Conservation (phyloP, 345 rosid species). For the Citrus sp. region DNA sequence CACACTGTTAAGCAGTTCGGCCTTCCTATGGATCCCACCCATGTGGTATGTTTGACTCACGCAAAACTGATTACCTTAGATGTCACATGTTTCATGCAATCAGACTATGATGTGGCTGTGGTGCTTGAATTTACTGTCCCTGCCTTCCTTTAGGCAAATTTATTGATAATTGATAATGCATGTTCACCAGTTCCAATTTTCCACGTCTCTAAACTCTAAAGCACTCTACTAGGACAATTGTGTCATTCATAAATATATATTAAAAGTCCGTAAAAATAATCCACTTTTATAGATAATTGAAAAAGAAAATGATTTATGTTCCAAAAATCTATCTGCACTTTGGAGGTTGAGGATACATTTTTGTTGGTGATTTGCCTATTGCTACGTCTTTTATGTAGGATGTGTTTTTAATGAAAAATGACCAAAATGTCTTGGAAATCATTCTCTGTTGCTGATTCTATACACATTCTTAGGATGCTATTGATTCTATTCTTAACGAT, state of each 20-base stretch:
- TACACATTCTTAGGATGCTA: background rate
- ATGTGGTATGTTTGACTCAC: conserved; percentile 1
- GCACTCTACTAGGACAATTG: background rate
- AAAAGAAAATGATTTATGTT: background rate
- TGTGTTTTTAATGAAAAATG: background rate
- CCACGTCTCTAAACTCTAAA: background rate
- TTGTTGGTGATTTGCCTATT: background rate
- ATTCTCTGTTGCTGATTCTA: background rate
- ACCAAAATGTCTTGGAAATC: background rate
- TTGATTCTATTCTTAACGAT: background rate
- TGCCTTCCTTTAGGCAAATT: background rate
- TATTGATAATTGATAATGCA: background rate
- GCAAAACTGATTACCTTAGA: background rate
- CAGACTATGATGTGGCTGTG: background rate
- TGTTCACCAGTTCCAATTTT: background rate
- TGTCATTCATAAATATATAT: background rate
- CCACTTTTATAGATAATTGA: background rate
- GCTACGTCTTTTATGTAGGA: background rate
- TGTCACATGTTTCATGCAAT: background rate
- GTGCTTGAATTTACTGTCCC: background rate
- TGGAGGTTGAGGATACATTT: background rate
- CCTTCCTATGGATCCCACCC: conserved; percentile 7
- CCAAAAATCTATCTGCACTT: background rate
- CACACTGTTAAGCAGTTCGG: background rate
- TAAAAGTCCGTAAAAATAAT: background rate